Conservation (phyloP, 345 rosid species). For the Kandelia obovata region DNA sequence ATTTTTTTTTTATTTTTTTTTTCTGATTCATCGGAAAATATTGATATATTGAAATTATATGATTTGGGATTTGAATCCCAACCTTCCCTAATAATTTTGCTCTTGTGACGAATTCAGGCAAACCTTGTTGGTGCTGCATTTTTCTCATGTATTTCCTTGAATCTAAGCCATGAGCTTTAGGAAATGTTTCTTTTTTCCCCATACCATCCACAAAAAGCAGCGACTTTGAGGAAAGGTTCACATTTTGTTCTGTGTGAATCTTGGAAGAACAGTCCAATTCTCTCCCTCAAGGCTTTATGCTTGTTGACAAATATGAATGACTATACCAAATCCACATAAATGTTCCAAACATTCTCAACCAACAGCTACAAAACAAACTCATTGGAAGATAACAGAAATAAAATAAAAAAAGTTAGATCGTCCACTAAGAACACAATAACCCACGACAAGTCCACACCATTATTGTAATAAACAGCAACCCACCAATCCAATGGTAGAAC, state of each 20-base stretch:
- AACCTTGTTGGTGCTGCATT: too few species aligned
- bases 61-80: too few species aligned
- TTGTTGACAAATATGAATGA: slow-evolving; percentile 5
- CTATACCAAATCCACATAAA: slow-evolving; percentile 24
- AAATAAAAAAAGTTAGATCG: slow-evolving; percentile 5
- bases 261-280: not conserved
- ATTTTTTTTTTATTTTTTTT: too few species aligned
- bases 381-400: slow-evolving; percentile 12
- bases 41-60: too few species aligned
- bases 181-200: not conserved
- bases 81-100: too few species aligned
- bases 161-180: not conserved
- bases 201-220: slow-evolving; percentile 11
- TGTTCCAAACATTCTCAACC: slow-evolving; percentile 45
- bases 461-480: not conserved
- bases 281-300: slow-evolving; percentile 5
- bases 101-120: too few species aligned
- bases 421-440: not conserved
- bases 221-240: slow-evolving; percentile 5
- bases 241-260: slow-evolving; percentile 7
- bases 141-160: too few species aligned
- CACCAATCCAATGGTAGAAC: too few species aligned
- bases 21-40: too few species aligned
- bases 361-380: slow-evolving; percentile 17
- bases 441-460: not conserved